These are phyloP conservation scores for Stramenopiles sp. DNA, from an alignment of 352 stramenopile species.

Conservation along the genomic window DNA sequence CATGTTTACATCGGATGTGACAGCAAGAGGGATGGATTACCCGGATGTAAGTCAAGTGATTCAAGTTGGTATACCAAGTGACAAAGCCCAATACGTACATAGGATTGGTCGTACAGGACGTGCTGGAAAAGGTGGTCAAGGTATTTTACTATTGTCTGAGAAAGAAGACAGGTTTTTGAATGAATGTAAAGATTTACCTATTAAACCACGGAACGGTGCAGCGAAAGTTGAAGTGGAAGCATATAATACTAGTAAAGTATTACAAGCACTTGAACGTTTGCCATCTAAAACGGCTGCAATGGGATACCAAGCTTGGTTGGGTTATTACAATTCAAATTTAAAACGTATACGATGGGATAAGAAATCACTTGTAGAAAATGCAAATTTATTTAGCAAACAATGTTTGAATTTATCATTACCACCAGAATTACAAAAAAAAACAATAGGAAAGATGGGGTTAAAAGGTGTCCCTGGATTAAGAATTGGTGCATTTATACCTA, in stretches of 20 bases:
- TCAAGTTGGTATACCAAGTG: constrained; percentile 42
- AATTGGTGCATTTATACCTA: too few relatives aligned
- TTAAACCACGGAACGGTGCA: not conserved
- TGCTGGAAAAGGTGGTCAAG: constrained; percentile 55
- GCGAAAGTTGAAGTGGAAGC: not conserved
- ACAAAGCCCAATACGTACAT: constrained; percentile 82
- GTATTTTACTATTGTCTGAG: too few relatives aligned
- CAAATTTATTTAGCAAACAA: constrained; percentile 30
- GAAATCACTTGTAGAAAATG: constrained; percentile 39
- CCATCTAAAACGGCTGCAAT: constrained; percentile 12
- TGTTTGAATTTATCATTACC: constrained; percentile 34
- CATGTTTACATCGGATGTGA: constrained; percentile 83
- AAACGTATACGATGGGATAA: constrained; percentile 29
- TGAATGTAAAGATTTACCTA: not conserved
- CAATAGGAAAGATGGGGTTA: constrained; percentile 59
- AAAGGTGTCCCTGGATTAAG: constrained; percentile 43
- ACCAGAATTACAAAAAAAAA: constrained; percentile 46
- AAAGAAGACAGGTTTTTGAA: too few relatives aligned
- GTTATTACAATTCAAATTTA: constrained; percentile 68
- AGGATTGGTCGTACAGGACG: constrained; percentile 72
- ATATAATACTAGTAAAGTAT: not conserved
- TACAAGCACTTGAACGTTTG: not conserved
- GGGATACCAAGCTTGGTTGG: constrained; percentile 80
- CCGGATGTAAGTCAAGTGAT: constrained; percentile 68
- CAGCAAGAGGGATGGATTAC: constrained; percentile 79